Evolutionary conservation across 345 rosid genomes (phyloP).

Genomic region (Anastatica hierochuntica): DNA sequence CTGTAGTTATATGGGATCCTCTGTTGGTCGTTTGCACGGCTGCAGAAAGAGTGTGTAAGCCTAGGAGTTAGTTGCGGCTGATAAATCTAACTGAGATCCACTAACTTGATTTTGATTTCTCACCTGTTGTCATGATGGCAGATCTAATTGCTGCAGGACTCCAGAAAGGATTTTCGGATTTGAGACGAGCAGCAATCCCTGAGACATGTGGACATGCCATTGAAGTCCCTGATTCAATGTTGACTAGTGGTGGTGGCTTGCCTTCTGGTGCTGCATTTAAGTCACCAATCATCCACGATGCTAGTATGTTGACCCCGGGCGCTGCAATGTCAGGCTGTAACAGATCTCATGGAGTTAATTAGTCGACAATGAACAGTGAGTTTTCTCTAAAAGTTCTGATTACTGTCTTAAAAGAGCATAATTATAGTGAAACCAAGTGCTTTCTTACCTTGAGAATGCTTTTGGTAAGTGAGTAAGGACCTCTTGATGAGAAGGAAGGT

Average conservation of each 20-base stretch:
- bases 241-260: constrained; percentile 35
- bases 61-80: not conserved
- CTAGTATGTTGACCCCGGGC: constrained; percentile 61
- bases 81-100: not conserved
- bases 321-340: constrained; percentile 76
- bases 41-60: constrained; percentile 13
- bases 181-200: constrained; percentile 48
- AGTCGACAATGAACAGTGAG: not conserved
- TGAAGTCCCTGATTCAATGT: constrained; percentile 64
- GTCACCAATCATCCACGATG: constrained; percentile 61
- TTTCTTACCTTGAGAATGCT: constrained; percentile 60
- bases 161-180: constrained; percentile 44
- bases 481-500: constrained; percentile 67
- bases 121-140: constrained; percentile 76
- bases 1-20: constrained; percentile 38
- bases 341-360: constrained; percentile 1
- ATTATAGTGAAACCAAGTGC: not conserved
- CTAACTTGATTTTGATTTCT: not conserved
- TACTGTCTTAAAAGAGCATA: not conserved
- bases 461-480: constrained; percentile 46
- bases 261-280: constrained; percentile 26
- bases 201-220: constrained; percentile 78
- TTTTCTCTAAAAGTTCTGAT: not conserved
- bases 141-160: constrained; percentile 58
- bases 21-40: constrained; percentile 45